Evolutionary conservation across 768 basidiomycete species (phyloP).

Genomic region (Russula olivacea): DNA sequence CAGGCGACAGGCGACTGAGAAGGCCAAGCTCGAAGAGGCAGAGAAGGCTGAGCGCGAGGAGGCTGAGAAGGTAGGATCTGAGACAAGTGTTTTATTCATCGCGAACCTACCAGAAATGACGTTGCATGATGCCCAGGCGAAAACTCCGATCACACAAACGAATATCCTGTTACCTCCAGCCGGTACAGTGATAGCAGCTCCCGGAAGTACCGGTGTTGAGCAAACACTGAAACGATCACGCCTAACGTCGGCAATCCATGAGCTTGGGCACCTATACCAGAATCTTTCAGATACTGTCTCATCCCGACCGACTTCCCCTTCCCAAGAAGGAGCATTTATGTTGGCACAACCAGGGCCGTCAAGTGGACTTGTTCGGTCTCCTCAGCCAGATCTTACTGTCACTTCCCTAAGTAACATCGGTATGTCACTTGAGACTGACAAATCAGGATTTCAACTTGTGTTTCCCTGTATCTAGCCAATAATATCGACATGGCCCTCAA

Average conservation of each 20-base stretch:
- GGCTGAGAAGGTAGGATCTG: slow-evolving; percentile 36
- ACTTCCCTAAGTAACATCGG: slow-evolving; percentile 43
- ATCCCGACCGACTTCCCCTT: background rate
- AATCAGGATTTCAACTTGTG: background rate
- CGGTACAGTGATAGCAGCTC: background rate
- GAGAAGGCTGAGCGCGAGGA: slow-evolving; percentile 53
- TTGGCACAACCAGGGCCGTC: slow-evolving; percentile 12
- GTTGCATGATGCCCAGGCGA: slow-evolving; percentile 7
- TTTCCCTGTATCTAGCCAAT: slow-evolving; percentile 10
- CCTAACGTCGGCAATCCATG: slow-evolving; percentile 9
- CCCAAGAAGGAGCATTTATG: background rate
- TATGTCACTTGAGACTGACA: slow-evolving; percentile 21
- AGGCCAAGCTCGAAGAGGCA: slow-evolving; percentile 51
- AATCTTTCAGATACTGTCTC: background rate
- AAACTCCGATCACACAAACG: background rate
- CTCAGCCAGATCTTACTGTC: slow-evolving; percentile 26
- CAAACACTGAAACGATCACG: background rate
- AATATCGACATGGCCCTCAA: slow-evolving; percentile 50
- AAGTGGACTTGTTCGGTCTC: background rate
- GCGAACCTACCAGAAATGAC: slow-evolving; percentile 17
- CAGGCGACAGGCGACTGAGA: slow-evolving; percentile 51
- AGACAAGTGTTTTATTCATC: slow-evolving; percentile 27
- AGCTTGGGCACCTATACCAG: slow-evolving; percentile 10
- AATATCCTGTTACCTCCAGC: slow-evolving; percentile 21
- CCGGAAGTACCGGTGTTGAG: too few relatives aligned